These are phyloP conservation scores for Penicillium atrosanguineum DNA, from an alignment of 495 filamentous ascomycete genomes.

Conservation along the genomic window DNA sequence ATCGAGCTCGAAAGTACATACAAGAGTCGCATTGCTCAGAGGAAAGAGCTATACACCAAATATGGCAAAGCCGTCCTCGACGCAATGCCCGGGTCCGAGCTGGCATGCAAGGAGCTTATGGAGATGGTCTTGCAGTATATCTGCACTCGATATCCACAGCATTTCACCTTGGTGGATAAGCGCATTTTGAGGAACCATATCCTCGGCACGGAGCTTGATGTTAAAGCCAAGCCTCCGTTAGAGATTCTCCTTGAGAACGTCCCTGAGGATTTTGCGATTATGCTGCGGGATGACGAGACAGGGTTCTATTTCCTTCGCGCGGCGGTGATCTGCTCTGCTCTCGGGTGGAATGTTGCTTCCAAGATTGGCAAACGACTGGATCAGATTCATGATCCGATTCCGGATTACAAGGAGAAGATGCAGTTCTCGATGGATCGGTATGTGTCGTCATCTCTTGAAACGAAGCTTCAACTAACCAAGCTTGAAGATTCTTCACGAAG, in stretches of 20 bases:
- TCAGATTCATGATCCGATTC: conserved; percentile 75
- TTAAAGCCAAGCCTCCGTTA: conserved; percentile 64
- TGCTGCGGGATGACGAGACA: conserved; percentile 66
- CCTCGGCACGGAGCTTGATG: conserved; percentile 59
- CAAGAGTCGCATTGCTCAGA: conserved; percentile 63
- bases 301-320: conserved; percentile 77
- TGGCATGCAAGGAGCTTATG: conserved; percentile 87
- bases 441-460: conserved; percentile 4
- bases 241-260: conserved; percentile 76
- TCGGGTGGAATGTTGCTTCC: conserved; percentile 77
- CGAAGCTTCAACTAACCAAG: neutral
- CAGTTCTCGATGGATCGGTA: conserved; percentile 82
- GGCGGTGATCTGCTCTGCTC: conserved; percentile 72
- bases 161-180: conserved; percentile 65
- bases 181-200: conserved; percentile 69
- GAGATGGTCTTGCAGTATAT: conserved; percentile 83
- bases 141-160: conserved; percentile 73
- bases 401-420: conserved; percentile 92
- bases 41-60: conserved; percentile 63
- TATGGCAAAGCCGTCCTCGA: conserved; percentile 66
- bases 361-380: conserved; percentile 74
- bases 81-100: conserved; percentile 71
- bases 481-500: conserved; percentile 71
- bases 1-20: conserved; percentile 84
- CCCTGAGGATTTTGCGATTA: conserved; percentile 85